Evolutionary conservation across 305 asterid species (phyloP).

Genomic region (Coffea humblotiana): DNA sequence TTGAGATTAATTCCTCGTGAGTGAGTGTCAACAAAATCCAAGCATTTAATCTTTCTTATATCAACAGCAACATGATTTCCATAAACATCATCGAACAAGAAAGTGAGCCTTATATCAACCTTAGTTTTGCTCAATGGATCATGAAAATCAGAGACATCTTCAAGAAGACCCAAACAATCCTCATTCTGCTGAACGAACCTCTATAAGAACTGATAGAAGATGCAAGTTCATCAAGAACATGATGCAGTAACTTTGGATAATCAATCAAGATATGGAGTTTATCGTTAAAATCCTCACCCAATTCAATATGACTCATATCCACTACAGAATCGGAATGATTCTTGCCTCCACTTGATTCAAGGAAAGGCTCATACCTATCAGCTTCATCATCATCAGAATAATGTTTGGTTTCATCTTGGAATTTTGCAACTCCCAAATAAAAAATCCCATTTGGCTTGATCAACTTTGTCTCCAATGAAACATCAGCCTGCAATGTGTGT

Average conservation of each 20-base stretch:
- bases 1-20: conserved; percentile 43
- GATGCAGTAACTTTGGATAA: conserved; percentile 47
- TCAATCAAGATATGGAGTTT: conserved; percentile 56
- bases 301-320: not conserved
- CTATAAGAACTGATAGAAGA: conserved; percentile 47
- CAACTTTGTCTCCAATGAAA: too few species aligned
- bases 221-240: conserved; percentile 61
- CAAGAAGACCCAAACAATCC: conserved; percentile 64
- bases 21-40: conserved; percentile 40
- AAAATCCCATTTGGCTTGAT: too few species aligned
- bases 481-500: too few species aligned
- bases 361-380: not conserved
- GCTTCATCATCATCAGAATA: too few species aligned
- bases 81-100: conserved; percentile 38
- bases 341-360: too few species aligned
- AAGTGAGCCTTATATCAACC: conserved; percentile 49
- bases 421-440: too few species aligned
- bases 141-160: conserved; percentile 1
- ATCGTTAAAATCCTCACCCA: not conserved
- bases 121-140: conserved; percentile 57
- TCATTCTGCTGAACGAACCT: conserved; percentile 30
- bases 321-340: not conserved
- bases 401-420: too few species aligned
- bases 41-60: conserved; percentile 31
- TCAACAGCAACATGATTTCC: conserved; percentile 57